Percentiles rank a stretch among this genome's conserved stretches.
Evolutionary conservation across 148 eudicot genomes (phyloP).

Genomic region (Fallopia convolvulus): DNA sequence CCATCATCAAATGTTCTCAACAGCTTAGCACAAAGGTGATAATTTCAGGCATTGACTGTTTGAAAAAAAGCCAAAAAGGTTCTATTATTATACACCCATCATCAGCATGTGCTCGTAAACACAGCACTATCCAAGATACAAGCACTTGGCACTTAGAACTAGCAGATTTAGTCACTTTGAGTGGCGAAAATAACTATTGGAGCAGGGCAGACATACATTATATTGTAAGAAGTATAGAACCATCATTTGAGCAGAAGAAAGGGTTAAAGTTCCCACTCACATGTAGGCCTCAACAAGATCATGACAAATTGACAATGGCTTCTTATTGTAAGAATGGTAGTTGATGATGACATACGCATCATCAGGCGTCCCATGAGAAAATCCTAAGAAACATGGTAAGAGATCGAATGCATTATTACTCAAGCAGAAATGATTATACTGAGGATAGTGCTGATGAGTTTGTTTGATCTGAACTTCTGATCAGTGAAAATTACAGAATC

Average conservation of each 20-base stretch:
- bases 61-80: not conserved
- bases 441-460: not conserved
- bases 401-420: not conserved
- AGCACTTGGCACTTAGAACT: not conserved
- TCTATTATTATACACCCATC: not conserved
- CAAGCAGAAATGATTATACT: not conserved
- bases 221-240: not conserved
- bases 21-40: not conserved
- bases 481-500: not conserved
- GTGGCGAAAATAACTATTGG: not conserved
- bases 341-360: not conserved
- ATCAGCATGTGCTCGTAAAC: not conserved
- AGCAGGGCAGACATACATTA: not conserved
- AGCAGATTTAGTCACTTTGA: not conserved
- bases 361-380: not conserved
- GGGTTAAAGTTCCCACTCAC: not conserved
- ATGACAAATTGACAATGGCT: not conserved
- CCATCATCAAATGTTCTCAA: not conserved
- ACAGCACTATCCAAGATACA: not conserved
- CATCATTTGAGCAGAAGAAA: not conserved
- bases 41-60: not conserved
- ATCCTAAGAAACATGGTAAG: not conserved
- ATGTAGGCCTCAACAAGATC: not conserved
- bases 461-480: not conserved
- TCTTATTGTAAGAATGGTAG: constrained; percentile 6